Evolutionary conservation across 148 eudicot genomes (phyloP).

Genomic region (Agrostemma githago): DNA sequence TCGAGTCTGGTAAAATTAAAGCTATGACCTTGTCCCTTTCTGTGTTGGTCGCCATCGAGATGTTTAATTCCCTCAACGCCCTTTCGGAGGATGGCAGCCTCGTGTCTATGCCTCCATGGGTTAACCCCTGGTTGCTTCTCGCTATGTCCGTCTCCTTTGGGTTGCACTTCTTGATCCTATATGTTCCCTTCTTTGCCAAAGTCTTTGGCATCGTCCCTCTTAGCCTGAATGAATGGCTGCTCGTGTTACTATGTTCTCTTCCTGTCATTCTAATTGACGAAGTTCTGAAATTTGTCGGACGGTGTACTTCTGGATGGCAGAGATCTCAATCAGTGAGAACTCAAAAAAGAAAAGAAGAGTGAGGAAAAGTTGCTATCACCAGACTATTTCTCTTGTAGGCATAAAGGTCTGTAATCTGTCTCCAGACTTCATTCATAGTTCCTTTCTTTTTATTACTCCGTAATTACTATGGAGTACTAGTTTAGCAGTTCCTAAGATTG

Average conservation of each 20-base stretch:
- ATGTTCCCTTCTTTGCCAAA: conserved; percentile 68
- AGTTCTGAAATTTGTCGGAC: conserved; percentile 72
- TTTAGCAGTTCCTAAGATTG: conserved; percentile 5
- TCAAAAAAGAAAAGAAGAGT: conserved; percentile 42
- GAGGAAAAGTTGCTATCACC: conserved; percentile 23
- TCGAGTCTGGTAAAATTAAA: conserved; percentile 59
- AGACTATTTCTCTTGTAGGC: conserved; percentile 7
- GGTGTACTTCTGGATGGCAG: conserved; percentile 41
- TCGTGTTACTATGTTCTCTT: conserved; percentile 52
- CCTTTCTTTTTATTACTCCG: conserved; percentile 16
- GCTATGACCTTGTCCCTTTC: conserved; percentile 80
- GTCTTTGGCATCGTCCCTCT: conserved; percentile 73
- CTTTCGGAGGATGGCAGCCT: conserved; percentile 72
- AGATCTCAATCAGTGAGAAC: conserved; percentile 18
- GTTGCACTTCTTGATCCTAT: conserved; percentile 65
- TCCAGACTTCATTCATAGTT: background rate
- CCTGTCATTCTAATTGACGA: conserved; percentile 84
- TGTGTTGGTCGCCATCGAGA: conserved; percentile 72
- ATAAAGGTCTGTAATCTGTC: conserved; percentile 20
- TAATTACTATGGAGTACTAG: background rate
- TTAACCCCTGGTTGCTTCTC: conserved; percentile 61
- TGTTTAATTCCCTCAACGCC: conserved; percentile 75
- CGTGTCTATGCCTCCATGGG: conserved; percentile 76
- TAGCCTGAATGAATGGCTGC: conserved; percentile 60
- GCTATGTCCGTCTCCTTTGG: conserved; percentile 77